Evolutionary conservation across 495 filamentous ascomycete genomes (phyloP).

Genomic region (Neurospora terricola): DNA sequence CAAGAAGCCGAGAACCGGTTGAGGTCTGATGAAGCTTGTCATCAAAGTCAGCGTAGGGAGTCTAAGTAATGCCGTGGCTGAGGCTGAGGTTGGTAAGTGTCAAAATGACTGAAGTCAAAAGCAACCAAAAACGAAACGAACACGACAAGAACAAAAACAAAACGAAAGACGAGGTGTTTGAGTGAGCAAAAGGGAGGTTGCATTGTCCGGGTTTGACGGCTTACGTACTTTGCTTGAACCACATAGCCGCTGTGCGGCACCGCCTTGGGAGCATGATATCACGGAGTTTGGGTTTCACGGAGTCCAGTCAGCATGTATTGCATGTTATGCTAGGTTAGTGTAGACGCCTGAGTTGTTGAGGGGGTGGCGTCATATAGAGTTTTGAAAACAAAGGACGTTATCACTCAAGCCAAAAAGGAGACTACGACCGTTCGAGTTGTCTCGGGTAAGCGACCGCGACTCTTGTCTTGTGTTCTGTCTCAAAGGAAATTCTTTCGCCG

Average conservation of each 20-base stretch:
- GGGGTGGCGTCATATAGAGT: background rate
- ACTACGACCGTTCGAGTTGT: background rate
- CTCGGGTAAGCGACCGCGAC: background rate
- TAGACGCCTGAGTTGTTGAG: background rate
- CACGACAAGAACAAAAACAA: background rate
- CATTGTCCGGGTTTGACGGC: background rate
- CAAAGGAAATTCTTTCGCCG: background rate
- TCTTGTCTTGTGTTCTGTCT: background rate
- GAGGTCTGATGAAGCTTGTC: slow-evolving; percentile 15
- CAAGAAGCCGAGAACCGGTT: slow-evolving; percentile 19
- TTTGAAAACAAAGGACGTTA: background rate
- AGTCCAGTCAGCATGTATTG: background rate
- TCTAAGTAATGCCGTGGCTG: background rate
- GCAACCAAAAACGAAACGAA: background rate
- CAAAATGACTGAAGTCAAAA: background rate
- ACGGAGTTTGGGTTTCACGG: background rate
- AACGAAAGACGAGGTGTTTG: background rate
- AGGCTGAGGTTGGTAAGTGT: background rate
- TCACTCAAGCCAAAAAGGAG: background rate
- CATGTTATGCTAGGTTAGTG: background rate
- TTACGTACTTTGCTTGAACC: background rate
- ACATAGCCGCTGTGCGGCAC: background rate
- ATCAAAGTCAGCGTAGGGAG: background rate
- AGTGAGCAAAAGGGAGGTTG: background rate
- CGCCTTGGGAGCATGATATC: background rate